A percentile compares a stretch with the other conserved stretches of the same genome.
Evolutionary conservation across 352 stramenopile genomes (phyloP).

Genomic region (Phytopythium ostracodes): DNA sequence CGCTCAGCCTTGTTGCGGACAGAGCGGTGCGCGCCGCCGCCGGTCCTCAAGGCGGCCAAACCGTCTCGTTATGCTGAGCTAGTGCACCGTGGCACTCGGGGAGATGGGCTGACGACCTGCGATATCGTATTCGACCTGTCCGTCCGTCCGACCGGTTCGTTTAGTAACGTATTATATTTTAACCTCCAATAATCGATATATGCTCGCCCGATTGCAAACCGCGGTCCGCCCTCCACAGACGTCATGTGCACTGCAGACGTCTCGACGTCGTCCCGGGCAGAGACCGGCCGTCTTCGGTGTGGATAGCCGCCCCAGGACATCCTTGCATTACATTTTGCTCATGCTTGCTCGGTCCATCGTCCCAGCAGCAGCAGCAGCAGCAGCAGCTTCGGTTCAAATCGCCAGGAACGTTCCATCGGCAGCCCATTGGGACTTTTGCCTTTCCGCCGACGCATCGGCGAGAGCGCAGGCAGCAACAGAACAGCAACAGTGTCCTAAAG

Average conservation of each 20-base stretch:
- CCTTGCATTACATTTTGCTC: background rate
- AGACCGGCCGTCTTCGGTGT: background rate
- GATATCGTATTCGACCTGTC: background rate
- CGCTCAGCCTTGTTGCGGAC: too few relatives aligned
- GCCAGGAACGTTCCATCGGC: too few relatives aligned
- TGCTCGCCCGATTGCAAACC: background rate
- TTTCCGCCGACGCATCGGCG: background rate
- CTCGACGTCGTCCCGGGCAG: background rate
- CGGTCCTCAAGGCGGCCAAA: background rate
- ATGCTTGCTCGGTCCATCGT: background rate
- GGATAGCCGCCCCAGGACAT: background rate
- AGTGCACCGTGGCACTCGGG: background rate
- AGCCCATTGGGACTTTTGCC: background rate
- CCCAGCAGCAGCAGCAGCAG: too few relatives aligned
- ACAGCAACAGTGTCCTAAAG: too few relatives aligned
- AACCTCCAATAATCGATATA: background rate
- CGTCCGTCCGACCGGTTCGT: background rate
- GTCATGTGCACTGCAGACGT: too few relatives aligned
- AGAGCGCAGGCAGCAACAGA: background rate
- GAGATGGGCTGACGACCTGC: background rate
- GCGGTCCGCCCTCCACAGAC: background rate
- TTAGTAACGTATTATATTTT: background rate
- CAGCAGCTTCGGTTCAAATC: background rate
- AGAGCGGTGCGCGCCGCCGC: background rate
- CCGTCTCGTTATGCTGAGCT: background rate